Percentiles rank a stretch among this genome's conserved stretches.
Conservation (phyloP, 306 rosid species). For the Spatholobus suberectus region DNA sequence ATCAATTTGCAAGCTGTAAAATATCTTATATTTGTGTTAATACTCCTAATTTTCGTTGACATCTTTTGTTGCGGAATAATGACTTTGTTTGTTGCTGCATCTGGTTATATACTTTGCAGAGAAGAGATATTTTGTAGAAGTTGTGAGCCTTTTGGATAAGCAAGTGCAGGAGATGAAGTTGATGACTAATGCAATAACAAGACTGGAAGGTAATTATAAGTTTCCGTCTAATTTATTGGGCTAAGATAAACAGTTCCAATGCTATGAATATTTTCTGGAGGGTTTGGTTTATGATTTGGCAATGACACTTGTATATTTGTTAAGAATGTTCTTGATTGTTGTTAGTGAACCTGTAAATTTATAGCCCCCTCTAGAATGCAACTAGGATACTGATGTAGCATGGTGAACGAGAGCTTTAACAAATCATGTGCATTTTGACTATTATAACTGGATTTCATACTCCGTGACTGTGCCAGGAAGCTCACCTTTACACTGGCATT, state of each 20-base stretch:
- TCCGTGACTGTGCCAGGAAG: conserved; percentile 9
- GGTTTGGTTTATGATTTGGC: conserved; percentile 22
- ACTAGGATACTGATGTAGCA: neutral
- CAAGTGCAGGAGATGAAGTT: conserved; percentile 89
- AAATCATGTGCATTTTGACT: neutral
- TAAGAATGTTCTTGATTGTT: neutral
- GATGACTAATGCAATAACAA: conserved; percentile 67
- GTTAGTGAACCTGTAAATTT: neutral
- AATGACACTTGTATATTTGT: neutral
- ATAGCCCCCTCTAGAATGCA: neutral
- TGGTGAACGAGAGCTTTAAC: neutral
- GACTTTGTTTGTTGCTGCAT: conserved; percentile 20
- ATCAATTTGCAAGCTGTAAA: conserved; percentile 20
- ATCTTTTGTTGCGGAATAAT: conserved; percentile 28
- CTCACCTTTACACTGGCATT: neutral
- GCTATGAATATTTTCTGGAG: neutral
- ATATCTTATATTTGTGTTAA: neutral
- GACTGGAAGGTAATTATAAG: conserved; percentile 71
- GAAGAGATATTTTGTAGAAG: conserved; percentile 59
- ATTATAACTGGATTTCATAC: neutral
- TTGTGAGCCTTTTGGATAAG: conserved; percentile 54
- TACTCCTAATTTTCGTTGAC: neutral
- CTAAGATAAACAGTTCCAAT: neutral
- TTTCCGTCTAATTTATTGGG: conserved; percentile 25
- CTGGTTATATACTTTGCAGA: conserved; percentile 56